Base-by-base conservation (phyloP, 164 flowering plant genomes). In the Sextonia rubra region DNA sequence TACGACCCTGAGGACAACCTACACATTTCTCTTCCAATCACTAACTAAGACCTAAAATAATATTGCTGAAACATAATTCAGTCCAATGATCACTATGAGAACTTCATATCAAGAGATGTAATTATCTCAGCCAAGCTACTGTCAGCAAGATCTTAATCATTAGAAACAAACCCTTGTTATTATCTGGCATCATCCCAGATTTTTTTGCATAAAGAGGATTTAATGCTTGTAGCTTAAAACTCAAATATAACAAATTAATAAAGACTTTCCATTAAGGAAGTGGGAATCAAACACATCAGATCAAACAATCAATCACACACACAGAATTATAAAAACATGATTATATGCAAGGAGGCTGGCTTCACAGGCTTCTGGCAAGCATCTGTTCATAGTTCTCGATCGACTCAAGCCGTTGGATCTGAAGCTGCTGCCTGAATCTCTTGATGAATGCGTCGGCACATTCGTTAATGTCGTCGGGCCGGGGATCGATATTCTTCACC, bases 381-480 rank as follows among this genome's bases (percentile, higher is more conserved):
- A 90, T 92, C 68, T 88, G 68, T 70, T 89, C 81, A 48, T 78
- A 86, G 58, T 88, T 88, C 83, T 90, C 93, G 20, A 92, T 87
- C 26, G 97, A 90, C 56, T 92, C 89, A 4, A 90, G 86, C 78
- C 97, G 78, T 66, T 92, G 95, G 63, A 92, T 78, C 63, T 79
- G 64, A 58, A 92, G 77, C 69, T 90, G 90, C 24, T 84, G 78
- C 83, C 84, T 86, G 81, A 89, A 92, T 18, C 82, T 86, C 83
- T 76, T 77, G 77, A 92, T 90, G 83, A 90, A 90, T 1, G 82
- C 88, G 26, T 92, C 95, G 0, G 95, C 97, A n/a, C 92, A 81
- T 73, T 81, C 78, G 69, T 92, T 77, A 20, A 92, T 82, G 67
- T 94, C 94, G 66, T 75, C 85, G 0, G 83, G 61, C 73, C 77